Evolutionary conservation across 345 rosid species (phyloP), one percentile per base, ranked within the genome.

Genomic region (Stellera chamaejasme): DNA sequence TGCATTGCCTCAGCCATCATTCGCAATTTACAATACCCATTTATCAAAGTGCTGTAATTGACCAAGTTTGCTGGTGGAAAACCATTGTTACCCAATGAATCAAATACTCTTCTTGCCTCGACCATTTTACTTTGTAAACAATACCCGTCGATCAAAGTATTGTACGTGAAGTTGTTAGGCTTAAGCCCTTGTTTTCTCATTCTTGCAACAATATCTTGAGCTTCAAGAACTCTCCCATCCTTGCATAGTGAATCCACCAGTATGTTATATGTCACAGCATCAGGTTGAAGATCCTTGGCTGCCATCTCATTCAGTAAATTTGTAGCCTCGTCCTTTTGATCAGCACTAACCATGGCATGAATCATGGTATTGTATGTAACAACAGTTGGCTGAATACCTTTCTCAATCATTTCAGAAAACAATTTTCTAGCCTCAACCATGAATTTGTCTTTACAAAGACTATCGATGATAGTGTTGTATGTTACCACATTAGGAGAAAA

Each of bases 281-380:
- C 36, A 2, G 68, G 62, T 27, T 45, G 27, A 28, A 55, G 44
- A 55, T 55, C 44, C 59, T 13, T 27, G 27, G 19, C 11, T 26
- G 27, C 61, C 50, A 57, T 57, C 28, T 57, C 61, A 57, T 27
- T 57, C 13, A 57, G 16, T 45, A 57, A 14, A 26, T 42, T 27
- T 10, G 1, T 44, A 32, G 48, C 61, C 25, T 57, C 61, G 10
- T 47, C 15, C 61, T 51, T 44, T 19, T 14, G 51, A 43, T 51
- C 61, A 10, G 52, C 27, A 10, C 25, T 27, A 45, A 41, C 26
- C 43, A 57, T 45, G 2, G 13, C 61, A 23, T 2, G 61, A 45
- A 44, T 57, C 60, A 19, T 19, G 23, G 23, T 0, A 19, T 19
- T 19, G 23, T 19, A 19, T 19, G 23, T 19, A 19, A 19, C 23